Conservation (phyloP, 495 filamentous ascomycete genomes). For the Talaromyces ruber region DNA sequence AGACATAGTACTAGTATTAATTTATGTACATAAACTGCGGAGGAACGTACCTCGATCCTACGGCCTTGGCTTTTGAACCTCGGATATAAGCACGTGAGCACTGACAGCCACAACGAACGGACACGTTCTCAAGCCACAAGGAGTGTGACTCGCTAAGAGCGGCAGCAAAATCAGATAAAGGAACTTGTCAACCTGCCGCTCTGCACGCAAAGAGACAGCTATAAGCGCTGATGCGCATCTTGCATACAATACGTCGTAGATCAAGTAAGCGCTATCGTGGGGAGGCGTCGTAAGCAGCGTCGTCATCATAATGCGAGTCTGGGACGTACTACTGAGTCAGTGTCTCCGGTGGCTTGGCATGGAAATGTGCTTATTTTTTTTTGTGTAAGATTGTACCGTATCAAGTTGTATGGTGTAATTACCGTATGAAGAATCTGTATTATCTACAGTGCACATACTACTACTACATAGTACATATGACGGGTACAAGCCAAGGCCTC, state of each 20-base stretch:
- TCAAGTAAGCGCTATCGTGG: neutral
- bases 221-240: too few relatives aligned
- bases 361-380: neutral
- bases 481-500: neutral
- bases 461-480: neutral
- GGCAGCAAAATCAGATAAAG: neutral
- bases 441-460: neutral
- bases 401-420: neutral
- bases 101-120: neutral
- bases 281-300: neutral
- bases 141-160: neutral
- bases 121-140: neutral
- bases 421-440: neutral
- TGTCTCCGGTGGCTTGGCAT: neutral
- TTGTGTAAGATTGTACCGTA: neutral
- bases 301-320: neutral
- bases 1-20: too few relatives aligned
- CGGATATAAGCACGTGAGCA: neutral
- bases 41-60: too few relatives aligned
- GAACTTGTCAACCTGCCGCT: too few relatives aligned
- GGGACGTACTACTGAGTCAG: neutral
- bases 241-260: too few relatives aligned
- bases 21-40: too few relatives aligned
- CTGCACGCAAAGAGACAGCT: too few relatives aligned
- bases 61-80: too few relatives aligned